phyloP scores from a whole-genome alignment of 2,329 filamentous ascomycete species.

The Ophiostoma populinum region DNA sequence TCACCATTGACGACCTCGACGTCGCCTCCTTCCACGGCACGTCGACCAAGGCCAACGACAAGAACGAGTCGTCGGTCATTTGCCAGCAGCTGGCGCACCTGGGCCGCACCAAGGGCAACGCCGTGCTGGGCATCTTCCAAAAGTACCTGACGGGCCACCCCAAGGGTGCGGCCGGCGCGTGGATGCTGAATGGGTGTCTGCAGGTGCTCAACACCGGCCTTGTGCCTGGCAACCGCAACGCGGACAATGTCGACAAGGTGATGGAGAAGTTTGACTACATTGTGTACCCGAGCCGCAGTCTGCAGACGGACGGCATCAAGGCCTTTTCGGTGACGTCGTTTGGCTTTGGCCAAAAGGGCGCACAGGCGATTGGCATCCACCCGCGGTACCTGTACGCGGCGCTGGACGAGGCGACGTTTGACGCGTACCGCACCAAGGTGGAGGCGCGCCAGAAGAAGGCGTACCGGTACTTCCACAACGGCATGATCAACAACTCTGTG shows the following conservation, averaged over 20 bases:
- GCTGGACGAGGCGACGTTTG: slow-evolving; percentile 74
- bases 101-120: slow-evolving; percentile 90
- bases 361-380: slow-evolving; percentile 92
- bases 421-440: slow-evolving; percentile 73
- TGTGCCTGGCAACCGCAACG: slow-evolving; percentile 93
- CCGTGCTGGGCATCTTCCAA: slow-evolving; percentile 93
- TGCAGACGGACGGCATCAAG: slow-evolving; percentile 96
- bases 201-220: slow-evolving; percentile 89
- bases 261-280: slow-evolving; percentile 99
- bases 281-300: slow-evolving; percentile 83
- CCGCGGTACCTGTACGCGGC: slow-evolving; percentile 89
- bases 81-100: slow-evolving; percentile 93
- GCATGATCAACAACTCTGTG: slow-evolving; percentile 91
- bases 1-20: slow-evolving; percentile 87
- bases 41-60: slow-evolving; percentile 96
- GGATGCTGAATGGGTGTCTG: slow-evolving; percentile 98
- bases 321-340: slow-evolving; percentile 98
- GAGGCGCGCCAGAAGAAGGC: slow-evolving; percentile 93
- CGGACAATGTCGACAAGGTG: slow-evolving; percentile 87
- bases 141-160: slow-evolving; percentile 98
- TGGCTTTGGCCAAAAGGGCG: slow-evolving; percentile 97
- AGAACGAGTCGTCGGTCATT: slow-evolving; percentile 96
- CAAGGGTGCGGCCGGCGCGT: slow-evolving; percentile 96
- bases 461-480: slow-evolving; percentile 97
- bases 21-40: slow-evolving; percentile 98